phyloP scores from a whole-genome alignment of 257 asterid species.

The Solanum gandarillasii region DNA sequence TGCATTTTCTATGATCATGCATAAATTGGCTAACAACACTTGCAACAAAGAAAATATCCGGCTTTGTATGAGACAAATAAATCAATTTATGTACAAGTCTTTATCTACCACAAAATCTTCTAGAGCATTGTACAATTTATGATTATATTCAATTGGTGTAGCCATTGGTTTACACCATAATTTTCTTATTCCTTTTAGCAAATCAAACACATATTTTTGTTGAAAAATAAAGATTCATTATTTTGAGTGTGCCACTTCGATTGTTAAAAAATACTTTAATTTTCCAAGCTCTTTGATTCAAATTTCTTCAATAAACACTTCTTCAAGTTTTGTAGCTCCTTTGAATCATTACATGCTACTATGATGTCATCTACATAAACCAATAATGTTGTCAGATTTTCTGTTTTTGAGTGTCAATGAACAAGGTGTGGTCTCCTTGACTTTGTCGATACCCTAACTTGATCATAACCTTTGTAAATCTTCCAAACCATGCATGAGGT shows the following conservation, averaged over 20 bases:
- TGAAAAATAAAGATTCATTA: neutral
- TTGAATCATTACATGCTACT: neutral
- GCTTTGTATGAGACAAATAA: too few species aligned
- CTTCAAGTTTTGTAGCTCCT: neutral
- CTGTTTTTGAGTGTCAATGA: too few species aligned
- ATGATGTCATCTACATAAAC: neutral
- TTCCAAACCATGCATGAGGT: neutral
- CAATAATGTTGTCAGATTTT: neutral
- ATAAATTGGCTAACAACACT: too few species aligned
- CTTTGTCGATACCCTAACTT: neutral
- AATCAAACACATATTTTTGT: neutral
- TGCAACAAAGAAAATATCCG: too few species aligned
- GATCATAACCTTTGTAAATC: neutral
- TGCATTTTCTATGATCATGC: too few species aligned
- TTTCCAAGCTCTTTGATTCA: neutral
- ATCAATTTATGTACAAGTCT: too few species aligned
- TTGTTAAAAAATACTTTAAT: too few species aligned
- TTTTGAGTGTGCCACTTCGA: neutral
- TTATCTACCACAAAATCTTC: neutral
- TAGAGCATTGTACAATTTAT: neutral
- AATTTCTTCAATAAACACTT: too few species aligned
- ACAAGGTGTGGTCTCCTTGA: neutral
- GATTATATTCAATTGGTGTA: neutral
- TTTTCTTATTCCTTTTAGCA: too few species aligned
- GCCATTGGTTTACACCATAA: neutral